Evolutionary conservation across 768 basidiomycete species (phyloP), one percentile per base, ranked within the genome.

Genomic region (Boletus barrowsii): DNA sequence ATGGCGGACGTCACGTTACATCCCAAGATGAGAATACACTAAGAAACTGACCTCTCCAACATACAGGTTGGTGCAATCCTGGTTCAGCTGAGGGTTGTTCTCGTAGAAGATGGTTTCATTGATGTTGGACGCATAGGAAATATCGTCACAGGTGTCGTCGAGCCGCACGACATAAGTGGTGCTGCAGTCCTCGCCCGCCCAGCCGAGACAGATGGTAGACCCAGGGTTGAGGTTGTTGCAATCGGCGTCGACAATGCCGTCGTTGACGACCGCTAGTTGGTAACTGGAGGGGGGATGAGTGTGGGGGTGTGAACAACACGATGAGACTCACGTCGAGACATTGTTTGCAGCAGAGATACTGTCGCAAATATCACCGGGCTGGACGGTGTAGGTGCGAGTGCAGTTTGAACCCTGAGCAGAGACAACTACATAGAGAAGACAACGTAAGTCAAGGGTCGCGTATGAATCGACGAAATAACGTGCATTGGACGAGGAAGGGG

Each of bases 11-110:
- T 22, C 26, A 24, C 10, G 24, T 49, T 8, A 46, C 29, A 17
- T 42, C 32, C 2, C 15, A 18, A 49, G 3, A 10, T 2, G 20
- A 47, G 15, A 13, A 6, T 15, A 14, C 13, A 35, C 10, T 13
- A 42, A 41, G 3, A 17, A 9, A 74, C 78, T 51, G 47, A 90
- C 89, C 81, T 90, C 86, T 64, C 84, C 88, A 53, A 86, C 64
- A 71, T 90, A 89, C 68, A 92, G 74, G 75, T 90, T 90, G 59
- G 60, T 71, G 69, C 83, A 87, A 0, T 66, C 72, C 0, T 43
- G 3, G 61, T 82, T 58, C 60, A 91, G 76, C 69, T 90, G 84
- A 18, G 88, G 90, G 80, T 93, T 93, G 81, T 91, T 90, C 54
- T 58, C 15, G 65, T 68, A 74, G 30, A 93, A 74, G 5, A 83